Evolutionary conservation across 139 green algal species (phyloP), one percentile per base, ranked within the genome.

Genomic region (Picochlorum sp.): DNA sequence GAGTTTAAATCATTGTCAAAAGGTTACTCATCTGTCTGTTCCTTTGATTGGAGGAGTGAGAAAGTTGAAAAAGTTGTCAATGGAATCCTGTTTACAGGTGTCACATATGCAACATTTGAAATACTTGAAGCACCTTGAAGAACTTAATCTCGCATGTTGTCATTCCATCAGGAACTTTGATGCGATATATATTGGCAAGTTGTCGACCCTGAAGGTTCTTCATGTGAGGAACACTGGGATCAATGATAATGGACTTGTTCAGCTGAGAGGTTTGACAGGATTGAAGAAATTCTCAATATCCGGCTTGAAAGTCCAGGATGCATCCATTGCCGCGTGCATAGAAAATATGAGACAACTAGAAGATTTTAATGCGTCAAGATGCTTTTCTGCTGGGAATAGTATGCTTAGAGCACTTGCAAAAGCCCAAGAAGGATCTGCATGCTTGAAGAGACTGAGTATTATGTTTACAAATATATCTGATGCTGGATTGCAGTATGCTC

Each of bases 61-160:
- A 21, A 21, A 54, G 47, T 9, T 54, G 47, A 54, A 20, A 21
- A 54, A 13, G 11, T 54, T 54, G 47, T 54, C 47, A 3, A 20
- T 54, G 47, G 47, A 54, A 54, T 54, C 47, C 47, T 54, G 47
- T 54, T 21, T 54, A 21, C 16, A 54, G 13, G 47, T 75, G n/a
- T 37, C 26, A 21, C 38, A 37, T 13, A n/a, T 72, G 13, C 26
- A 45, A 20, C 37, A 26, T 58, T 37, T 79, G 24, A 24, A 20
- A 15, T 28, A 15, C 56, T 21, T 72, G 24, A 1, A 23, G 5
- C 24, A 34, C 4, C 60, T 69, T 32, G 15, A 11, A 16, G 32
- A 45, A 49, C 61, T 84, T 5, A 51, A 82, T 49, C 37, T 82
- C 23, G 76, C 74, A 5, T 83, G 77, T 69, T 83, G 77, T 75